These are phyloP conservation scores for Phytophthora niederhauseri DNA, from an alignment of 352 stramenopile genomes.

Conservation along the genomic window DNA sequence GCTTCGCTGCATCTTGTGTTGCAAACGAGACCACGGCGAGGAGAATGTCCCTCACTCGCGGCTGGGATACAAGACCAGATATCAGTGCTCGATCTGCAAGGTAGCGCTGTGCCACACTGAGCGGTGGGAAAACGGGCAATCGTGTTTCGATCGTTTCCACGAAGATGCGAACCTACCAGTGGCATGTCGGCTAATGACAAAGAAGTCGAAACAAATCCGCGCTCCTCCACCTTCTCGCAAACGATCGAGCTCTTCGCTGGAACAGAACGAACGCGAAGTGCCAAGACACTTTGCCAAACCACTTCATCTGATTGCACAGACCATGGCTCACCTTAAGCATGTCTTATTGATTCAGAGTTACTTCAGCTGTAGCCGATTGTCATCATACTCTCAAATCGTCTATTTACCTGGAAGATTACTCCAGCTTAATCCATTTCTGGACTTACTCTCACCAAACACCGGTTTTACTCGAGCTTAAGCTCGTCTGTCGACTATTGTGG, in stretches of 20 bases:
- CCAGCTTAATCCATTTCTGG: no score
- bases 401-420: no score
- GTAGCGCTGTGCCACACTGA: slow-evolving; percentile 1
- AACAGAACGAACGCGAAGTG: slow-evolving; percentile 4
- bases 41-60: not conserved
- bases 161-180: not conserved
- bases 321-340: no score
- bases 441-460: no score
- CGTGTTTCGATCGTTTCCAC: slow-evolving; percentile 8
- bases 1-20: slow-evolving; percentile 1
- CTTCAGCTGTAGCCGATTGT: no score
- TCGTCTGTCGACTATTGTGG: no score
- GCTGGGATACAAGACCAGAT: not conserved
- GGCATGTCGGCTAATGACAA: not conserved
- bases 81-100: slow-evolving; percentile 4
- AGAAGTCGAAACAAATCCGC: not conserved
- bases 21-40: not conserved
- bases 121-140: slow-evolving; percentile 6
- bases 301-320: not conserved
- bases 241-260: not conserved
- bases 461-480: no score
- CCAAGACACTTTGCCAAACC: slow-evolving; percentile 1
- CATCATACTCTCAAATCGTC: no score
- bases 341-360: no score
- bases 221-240: not conserved